These are phyloP conservation scores for Populus deltoides DNA, from an alignment of 345 rosid species.

Conservation along the genomic window DNA sequence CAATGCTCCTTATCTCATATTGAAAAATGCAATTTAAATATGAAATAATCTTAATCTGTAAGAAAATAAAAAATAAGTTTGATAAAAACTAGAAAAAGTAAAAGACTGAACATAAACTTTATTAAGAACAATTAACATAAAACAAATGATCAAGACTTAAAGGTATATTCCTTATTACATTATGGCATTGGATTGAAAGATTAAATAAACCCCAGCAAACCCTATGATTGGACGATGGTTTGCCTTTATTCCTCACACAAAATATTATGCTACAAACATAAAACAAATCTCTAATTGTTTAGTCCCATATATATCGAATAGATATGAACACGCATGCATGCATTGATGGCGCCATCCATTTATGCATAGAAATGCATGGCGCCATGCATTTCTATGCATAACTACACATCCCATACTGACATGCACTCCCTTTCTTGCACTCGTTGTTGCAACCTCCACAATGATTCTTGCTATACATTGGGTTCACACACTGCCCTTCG, in stretches of 20 bases:
- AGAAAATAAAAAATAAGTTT: too few species aligned
- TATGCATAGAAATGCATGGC: neutral
- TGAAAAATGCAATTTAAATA: too few species aligned
- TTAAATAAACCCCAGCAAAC: neutral
- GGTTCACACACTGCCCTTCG: conserved; percentile 58
- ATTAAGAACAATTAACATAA: neutral
- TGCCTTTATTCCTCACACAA: conserved; percentile 2
- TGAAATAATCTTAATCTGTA: neutral
- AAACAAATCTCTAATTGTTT: neutral
- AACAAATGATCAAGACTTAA: neutral
- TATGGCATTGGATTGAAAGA: neutral
- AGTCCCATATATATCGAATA: neutral
- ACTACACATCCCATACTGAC: conserved; percentile 58
- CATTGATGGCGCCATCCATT: neutral
- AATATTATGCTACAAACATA: neutral
- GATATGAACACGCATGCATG: neutral
- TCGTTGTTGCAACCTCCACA: conserved; percentile 59
- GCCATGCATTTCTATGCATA: conserved; percentile 34
- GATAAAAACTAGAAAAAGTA: too few species aligned
- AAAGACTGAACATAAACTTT: neutral
- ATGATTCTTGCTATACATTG: conserved; percentile 43
- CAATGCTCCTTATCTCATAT: too few species aligned
- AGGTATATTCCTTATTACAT: neutral
- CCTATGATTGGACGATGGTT: neutral
- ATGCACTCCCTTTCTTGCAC: conserved; percentile 49